Base-by-base conservation (phyloP, 345 rosid species). In the Moringa oleifera region DNA sequence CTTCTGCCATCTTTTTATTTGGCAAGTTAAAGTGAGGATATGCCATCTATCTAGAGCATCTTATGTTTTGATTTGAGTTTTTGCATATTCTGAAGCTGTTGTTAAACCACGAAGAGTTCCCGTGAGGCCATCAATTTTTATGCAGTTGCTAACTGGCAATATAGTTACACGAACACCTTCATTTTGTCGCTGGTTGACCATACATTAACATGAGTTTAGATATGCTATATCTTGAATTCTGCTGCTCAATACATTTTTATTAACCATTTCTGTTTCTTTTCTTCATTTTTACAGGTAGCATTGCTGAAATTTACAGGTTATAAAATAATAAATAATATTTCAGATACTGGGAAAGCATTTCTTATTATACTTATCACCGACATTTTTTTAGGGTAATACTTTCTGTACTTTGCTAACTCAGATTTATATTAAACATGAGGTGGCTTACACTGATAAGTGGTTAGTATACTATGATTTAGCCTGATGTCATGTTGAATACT, bases 301-400 rank as follows among this genome's bases (percentile, higher is more conserved):
- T 80, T 93, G 85, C 78, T 93, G 81, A 93, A 90, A 67, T 93
- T 93, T 83, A 79, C 98, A 0, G 97, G 98, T 60, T 85, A 84
- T 70, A 90, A 93, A 70, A 71, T 93, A 65, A 25, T 93, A 70
- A 86, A 78, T 75, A 93, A 88, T 77, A 67, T 88, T 37, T 83
- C 97, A 13, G 97, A 90, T 79, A 76, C 89, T 18, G 97, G 96
- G 73, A 90, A 88, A 74, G 98, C 98, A 56, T 83, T 93, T 72
- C 79, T 86, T 61, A 88, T 93, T 74, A 88, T 90, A 76, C 82
- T 86, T 22, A 66, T 83, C 55, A 79, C 94, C 20, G 97, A 90
- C 72, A 88, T 84, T 62, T 82, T 88, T 76, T 82, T 88, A 65
- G 98, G 98, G 96, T 93, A 90, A 77, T 17, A 59, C 49, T 68